Evolutionary conservation across 805 yeast genomes (phyloP).

Genomic region (Metschnikowia aberdeeniae): DNA sequence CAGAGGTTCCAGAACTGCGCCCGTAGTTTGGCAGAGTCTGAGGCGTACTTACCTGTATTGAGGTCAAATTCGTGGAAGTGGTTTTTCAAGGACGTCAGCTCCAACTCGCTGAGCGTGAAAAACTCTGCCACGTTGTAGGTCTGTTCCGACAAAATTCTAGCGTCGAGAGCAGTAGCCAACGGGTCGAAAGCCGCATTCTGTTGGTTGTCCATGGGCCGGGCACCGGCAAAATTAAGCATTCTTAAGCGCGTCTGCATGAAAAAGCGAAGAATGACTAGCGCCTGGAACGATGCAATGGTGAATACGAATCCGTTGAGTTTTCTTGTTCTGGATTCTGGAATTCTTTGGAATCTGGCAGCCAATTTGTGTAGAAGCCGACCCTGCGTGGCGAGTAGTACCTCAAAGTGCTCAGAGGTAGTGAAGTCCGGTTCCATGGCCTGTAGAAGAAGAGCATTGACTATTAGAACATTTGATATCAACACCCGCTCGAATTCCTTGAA

Average conservation of each 20-base stretch:
- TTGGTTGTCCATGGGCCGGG: neutral
- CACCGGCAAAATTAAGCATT: conserved; percentile 4
- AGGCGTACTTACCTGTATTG: conserved; percentile 10
- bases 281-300: conserved; percentile 14
- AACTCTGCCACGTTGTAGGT: conserved; percentile 7
- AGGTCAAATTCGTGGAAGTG: conserved; percentile 22
- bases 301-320: conserved; percentile 7
- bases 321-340: conserved; percentile 12
- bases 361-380: conserved; percentile 28
- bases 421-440: conserved; percentile 9
- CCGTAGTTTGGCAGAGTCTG: conserved; percentile 28
- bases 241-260: conserved; percentile 10
- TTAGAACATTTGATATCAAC: conserved; percentile 28
- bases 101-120: conserved; percentile 22
- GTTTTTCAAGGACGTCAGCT: conserved; percentile 19
- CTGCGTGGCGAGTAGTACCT: conserved; percentile 28
- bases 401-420: conserved; percentile 8
- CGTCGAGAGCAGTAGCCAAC: neutral
- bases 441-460: conserved; percentile 22
- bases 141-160: conserved; percentile 1
- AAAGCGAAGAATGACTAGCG: conserved; percentile 13
- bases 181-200: conserved; percentile 10
- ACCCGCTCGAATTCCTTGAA: conserved; percentile 26
- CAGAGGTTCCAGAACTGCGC: conserved; percentile 30
- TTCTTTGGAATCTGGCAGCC: conserved; percentile 17